These are phyloP conservation scores for Amphibolis antarctica DNA, from an alignment of 106 monocot genomes.

Conservation along the genomic window DNA sequence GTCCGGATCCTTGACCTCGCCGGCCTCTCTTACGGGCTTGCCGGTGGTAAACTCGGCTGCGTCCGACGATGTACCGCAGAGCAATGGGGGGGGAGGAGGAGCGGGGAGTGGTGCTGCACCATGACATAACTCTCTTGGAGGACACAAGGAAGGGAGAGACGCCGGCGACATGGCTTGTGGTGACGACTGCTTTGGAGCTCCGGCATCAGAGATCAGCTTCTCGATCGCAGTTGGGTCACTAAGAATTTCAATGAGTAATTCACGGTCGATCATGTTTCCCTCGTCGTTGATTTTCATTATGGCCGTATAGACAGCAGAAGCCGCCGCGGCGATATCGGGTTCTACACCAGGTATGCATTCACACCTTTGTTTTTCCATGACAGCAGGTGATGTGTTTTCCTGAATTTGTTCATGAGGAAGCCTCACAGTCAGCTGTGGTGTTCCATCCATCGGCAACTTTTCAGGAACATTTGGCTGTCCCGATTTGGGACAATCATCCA, in stretches of 20 bases:
- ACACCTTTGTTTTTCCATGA: conserved; percentile 2
- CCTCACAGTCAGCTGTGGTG: background rate
- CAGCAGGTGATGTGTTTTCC: background rate
- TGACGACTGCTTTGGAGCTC: conserved; percentile 13
- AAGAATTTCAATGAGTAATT: conserved; percentile 71
- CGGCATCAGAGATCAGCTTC: conserved; percentile 37
- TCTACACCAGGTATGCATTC: conserved; percentile 10
- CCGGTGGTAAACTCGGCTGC: background rate
- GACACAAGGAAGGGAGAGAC: background rate
- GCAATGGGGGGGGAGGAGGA: background rate
- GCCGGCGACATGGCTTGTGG: background rate
- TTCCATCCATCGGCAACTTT: background rate
- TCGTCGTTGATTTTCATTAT: conserved; percentile 56
- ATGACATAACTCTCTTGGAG: background rate
- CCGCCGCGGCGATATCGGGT: conserved; percentile 71
- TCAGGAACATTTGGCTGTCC: conserved; percentile 1
- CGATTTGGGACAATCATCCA: background rate
- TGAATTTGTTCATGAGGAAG: background rate
- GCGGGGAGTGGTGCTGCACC: background rate
- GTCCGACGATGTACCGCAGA: too few species aligned
- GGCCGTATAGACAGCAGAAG: conserved; percentile 66
- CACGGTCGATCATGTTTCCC: conserved; percentile 57
- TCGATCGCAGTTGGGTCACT: conserved; percentile 56
- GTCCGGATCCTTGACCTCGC: conserved; percentile 24
- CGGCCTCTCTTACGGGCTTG: background rate